A percentile compares a stretch with the other conserved stretches of the same genome.
These are phyloP conservation scores for Candida jianshihensis DNA, from an alignment of 805 yeast species.

Conservation along the genomic window DNA sequence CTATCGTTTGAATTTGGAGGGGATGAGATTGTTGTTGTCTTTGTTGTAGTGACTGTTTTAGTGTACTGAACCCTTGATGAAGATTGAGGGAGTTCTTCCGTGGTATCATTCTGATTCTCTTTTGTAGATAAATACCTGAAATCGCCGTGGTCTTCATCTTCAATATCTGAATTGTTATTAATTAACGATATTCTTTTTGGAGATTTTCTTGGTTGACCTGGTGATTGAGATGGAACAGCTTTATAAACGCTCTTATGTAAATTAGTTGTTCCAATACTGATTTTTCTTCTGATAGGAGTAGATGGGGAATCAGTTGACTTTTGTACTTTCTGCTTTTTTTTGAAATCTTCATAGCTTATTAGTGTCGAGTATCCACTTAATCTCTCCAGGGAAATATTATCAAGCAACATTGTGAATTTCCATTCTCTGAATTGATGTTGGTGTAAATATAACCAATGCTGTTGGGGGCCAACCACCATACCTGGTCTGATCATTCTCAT, in stretches of 20 bases:
- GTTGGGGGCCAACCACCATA: slow-evolving; percentile 99
- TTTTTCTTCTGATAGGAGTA: slow-evolving; percentile 70
- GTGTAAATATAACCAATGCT: slow-evolving; percentile 95
- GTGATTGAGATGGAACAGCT: slow-evolving; percentile 87
- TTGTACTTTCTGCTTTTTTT: slow-evolving; percentile 38
- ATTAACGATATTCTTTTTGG: slow-evolving; percentile 31
- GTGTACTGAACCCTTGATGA: slow-evolving; percentile 19
- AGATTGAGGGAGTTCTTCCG: too few species aligned
- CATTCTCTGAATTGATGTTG: slow-evolving; percentile 95
- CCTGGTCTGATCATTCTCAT: slow-evolving; percentile 97
- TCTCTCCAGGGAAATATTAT: slow-evolving; percentile 54
- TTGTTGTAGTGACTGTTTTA: slow-evolving; percentile 22
- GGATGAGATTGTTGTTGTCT: slow-evolving; percentile 24
- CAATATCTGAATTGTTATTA: slow-evolving; percentile 20
- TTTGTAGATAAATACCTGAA: slow-evolving; percentile 20
- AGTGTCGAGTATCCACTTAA: slow-evolving; percentile 65
- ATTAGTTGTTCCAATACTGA: slow-evolving; percentile 59
- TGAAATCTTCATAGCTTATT: slow-evolving; percentile 54
- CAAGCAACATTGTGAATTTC: slow-evolving; percentile 85
- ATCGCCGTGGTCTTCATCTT: slow-evolving; percentile 22
- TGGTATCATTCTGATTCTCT: slow-evolving; percentile 9
- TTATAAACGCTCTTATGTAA: slow-evolving; percentile 57
- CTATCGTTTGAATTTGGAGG: slow-evolving; percentile 22
- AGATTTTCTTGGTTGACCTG: slow-evolving; percentile 91
- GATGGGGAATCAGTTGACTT: slow-evolving; percentile 38